Base-by-base conservation (phyloP, 768 basidiomycete genomes). In the Tylopilus rubrobrunneus region DNA sequence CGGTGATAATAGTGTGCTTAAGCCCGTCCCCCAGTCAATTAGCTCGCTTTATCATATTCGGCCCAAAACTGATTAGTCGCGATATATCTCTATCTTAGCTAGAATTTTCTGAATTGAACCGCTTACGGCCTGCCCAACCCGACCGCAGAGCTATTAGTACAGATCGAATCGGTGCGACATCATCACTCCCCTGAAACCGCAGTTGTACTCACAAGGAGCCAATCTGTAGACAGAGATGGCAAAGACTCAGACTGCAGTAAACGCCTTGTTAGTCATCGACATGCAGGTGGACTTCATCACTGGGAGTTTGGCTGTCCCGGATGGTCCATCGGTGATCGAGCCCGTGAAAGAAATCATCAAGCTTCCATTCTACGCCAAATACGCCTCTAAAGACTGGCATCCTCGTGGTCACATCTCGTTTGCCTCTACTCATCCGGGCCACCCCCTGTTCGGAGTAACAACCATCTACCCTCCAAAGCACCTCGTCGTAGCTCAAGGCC, bases 201-300 rank as follows among this genome's bases (percentile, higher is more conserved):
- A 14, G 40, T 3, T 0, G 19, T n/a, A 27, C 41, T 54, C 19
- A 52, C 44, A 43, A 33, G n/a, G 31, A 47, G 7, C 34, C 19
- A 19, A 5, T 15, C 43, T 36, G 3, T n/a, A 27, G 43, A 46
- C 37, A 56, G 61, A 54, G 45, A 69, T 67, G 65, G 21, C 55
- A 7, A n/a, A 40, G 23, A 42, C 33, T 21, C 41, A 11, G 19
- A 40, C 21, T 27, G 31, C 56, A 10, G 52, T 64, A 5, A 60
- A 71, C 31, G 89, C 85, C 1, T 75, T 92, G 21, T 63, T 91
- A 48, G 78, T 92, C 51, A 73, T 92, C 36, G 91, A 93, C 64
- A 78, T 90, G 68, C 92, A 95, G 66, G 80, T 89, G 63, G 92
- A 95, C 67, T 95, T 95, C 62, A 79, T 92, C 27, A 67, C 72